Percentiles rank a stretch among this genome's conserved stretches.
Conservation (phyloP, 192 early-diverging fungal genomes). For the Gigaspora rosea region DNA sequence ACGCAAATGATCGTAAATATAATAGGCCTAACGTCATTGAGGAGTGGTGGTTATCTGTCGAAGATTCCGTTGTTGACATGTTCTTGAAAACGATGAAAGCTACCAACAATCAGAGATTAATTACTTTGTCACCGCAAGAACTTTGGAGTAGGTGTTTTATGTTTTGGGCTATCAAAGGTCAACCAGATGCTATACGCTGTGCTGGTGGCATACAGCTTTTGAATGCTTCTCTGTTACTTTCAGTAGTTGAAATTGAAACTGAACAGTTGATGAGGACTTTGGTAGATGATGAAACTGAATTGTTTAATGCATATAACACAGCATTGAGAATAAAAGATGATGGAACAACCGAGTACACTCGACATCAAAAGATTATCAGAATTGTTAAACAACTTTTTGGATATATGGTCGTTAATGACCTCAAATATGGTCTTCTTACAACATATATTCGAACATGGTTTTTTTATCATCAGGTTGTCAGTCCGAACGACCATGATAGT, state of each 20-base stretch:
- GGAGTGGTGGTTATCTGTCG: not conserved
- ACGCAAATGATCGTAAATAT: not conserved
- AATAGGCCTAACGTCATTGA: not conserved
- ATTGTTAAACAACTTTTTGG: constrained; percentile 29
- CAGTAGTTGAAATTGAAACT: constrained; percentile 22
- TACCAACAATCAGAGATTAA: constrained; percentile 25
- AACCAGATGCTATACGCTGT: constrained; percentile 29
- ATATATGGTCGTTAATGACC: constrained; percentile 26
- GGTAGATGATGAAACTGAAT: not conserved
- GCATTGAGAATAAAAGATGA: no score
- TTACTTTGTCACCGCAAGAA: constrained; percentile 5
- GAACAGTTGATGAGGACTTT: constrained; percentile 6
- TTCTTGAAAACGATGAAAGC: constrained; percentile 20
- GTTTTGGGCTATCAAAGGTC: not conserved
- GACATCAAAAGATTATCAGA: constrained; percentile 17
- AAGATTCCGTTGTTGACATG: constrained; percentile 22
- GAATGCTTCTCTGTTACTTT: not conserved
- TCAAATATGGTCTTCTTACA: constrained; percentile 18
- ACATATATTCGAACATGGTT: not conserved
- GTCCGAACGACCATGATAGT: no score
- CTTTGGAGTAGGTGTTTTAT: constrained; percentile 7
- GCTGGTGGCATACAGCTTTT: not conserved
- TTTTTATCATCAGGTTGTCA: no score
- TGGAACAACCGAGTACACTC: not conserved
- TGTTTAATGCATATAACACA: not conserved